phyloP scores from a whole-genome alignment of 2,329 filamentous ascomycete species.

The Cordyceps cicadae region DNA sequence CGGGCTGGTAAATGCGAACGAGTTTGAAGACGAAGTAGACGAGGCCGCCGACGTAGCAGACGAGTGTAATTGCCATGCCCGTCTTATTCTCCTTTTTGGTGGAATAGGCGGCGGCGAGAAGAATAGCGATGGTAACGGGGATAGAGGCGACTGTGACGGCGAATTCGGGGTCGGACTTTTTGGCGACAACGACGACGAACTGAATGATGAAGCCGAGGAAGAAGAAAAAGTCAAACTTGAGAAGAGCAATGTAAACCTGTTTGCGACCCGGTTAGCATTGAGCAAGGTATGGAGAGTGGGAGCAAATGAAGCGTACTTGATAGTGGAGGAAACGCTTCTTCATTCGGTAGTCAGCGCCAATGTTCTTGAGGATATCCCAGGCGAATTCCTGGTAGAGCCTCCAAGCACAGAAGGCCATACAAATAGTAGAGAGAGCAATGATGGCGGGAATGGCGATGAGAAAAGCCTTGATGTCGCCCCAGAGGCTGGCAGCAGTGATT shows the following conservation, averaged over 20 bases:
- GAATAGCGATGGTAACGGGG: constrained; percentile 81
- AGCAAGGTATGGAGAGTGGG: not conserved
- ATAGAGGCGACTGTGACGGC: constrained; percentile 82
- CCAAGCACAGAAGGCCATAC: constrained; percentile 74
- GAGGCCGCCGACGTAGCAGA: constrained; percentile 80
- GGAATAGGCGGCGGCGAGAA: constrained; percentile 76
- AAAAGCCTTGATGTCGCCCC: constrained; percentile 62
- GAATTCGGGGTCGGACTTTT: constrained; percentile 63
- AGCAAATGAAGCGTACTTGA: constrained; percentile 52
- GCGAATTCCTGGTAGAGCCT: constrained; percentile 98
- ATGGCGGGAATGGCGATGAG: constrained; percentile 80
- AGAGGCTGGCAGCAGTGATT: constrained; percentile 42
- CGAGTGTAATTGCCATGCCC: constrained; percentile 71
- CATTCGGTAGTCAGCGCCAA: constrained; percentile 92
- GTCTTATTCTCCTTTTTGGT: constrained; percentile 72
- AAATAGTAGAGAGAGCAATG: constrained; percentile 64
- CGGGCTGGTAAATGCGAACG: constrained; percentile 79
- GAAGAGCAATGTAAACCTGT: constrained; percentile 90
- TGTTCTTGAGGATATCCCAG: constrained; percentile 99
- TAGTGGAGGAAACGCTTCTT: constrained; percentile 95
- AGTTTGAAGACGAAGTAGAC: constrained; percentile 98
- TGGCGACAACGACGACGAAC: constrained; percentile 84
- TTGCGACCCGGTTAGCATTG: constrained; percentile 15
- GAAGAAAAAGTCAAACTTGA: constrained; percentile 99
- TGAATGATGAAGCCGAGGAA: constrained; percentile 98